Base-by-base conservation (phyloP, 257 asterid species). In the Solanum gandarillasii region DNA sequence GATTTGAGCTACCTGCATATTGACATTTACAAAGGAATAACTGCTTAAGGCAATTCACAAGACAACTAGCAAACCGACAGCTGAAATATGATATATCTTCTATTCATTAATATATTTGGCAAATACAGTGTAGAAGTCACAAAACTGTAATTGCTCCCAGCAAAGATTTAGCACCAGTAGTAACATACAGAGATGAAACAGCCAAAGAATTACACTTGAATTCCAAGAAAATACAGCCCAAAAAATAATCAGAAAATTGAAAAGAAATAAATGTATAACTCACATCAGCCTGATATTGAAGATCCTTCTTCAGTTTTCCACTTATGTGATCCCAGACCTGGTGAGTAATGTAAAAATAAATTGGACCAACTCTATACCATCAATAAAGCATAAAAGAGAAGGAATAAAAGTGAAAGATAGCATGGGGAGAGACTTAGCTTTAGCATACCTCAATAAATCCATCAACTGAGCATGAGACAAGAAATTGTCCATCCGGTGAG, bases 401-500 rank as follows among this genome's bases (percentile, higher is more conserved):
- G 1, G 38, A 87, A 25, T 78, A 74, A 34, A 88, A 88, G 41
- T 60, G 65, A 62, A 75, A 74, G 85, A 84, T 81, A 87, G 83
- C 58, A 36, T 88, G 83, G 83, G 73, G 41, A 31, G 38, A 86
- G 55, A 72, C 43, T 6, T 46, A 43, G 58, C 41, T 86, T 41
- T 41, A 86, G 52, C 81, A 68, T 84, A 96, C 98, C 98, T 97
- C 98, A 88, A 97, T 91, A 90, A 97, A 95, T 89, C 99, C 99
- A 93, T 97, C 98, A 39, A 97, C 97, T 68, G 99, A 93, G 91
- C 98, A 93, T 87, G 99, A 97, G 92, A 95, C 98, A 79, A 95
- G 99, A 90, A 95, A 97, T 85, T 97, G 99, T 32, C 99, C 99
- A 87, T 97, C 99, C n/a, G 99, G 99, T 87, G 99, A 95, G 91